These are phyloP conservation scores for Lecanoromycetidae sp. DNA, from an alignment of 2,329 filamentous ascomycete species.

Conservation along the genomic window DNA sequence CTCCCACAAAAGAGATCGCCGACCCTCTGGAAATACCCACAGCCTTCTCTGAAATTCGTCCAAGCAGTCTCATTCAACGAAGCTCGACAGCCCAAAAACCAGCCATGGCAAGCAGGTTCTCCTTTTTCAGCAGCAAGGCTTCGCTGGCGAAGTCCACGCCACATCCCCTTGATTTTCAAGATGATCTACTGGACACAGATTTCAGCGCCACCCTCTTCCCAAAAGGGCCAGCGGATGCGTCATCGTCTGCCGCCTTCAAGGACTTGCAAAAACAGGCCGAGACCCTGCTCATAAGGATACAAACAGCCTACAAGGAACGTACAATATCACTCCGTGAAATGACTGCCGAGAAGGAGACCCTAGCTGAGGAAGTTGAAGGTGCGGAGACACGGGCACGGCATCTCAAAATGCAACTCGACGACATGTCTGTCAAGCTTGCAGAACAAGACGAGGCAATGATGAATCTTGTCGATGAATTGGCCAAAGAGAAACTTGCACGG, in stretches of 20 bases:
- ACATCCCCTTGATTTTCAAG: conserved; percentile 27
- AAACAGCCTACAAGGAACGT: conserved; percentile 44
- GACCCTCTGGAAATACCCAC: conserved; percentile 15
- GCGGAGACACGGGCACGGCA: conserved; percentile 45
- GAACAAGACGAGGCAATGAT: conserved; percentile 47
- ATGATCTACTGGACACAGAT: conserved; percentile 44
- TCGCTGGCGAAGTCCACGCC: conserved; percentile 22
- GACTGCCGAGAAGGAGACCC: conserved; percentile 43
- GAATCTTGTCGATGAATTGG: conserved; percentile 37
- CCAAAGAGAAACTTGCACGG: conserved; percentile 31
- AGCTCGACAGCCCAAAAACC: conserved; percentile 26
- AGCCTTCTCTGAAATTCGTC: conserved; percentile 16
- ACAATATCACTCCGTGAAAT: conserved; percentile 39
- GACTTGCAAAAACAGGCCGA: conserved; percentile 46
- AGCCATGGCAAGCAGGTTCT: conserved; percentile 28
- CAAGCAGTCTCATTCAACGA: conserved; percentile 22
- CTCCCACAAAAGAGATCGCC: conserved; percentile 21
- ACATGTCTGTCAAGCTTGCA: conserved; percentile 42
- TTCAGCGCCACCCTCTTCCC: conserved; percentile 44
- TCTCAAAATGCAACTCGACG: conserved; percentile 49
- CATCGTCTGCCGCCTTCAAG: conserved; percentile 43
- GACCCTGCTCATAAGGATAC: conserved; percentile 41
- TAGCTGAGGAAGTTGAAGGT: conserved; percentile 50
- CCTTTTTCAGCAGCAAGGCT: conserved; percentile 31
- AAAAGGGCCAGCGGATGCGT: conserved; percentile 35